Conservation (phyloP, 2,329 filamentous ascomycete genomes). For the Orbilia javanica region DNA sequence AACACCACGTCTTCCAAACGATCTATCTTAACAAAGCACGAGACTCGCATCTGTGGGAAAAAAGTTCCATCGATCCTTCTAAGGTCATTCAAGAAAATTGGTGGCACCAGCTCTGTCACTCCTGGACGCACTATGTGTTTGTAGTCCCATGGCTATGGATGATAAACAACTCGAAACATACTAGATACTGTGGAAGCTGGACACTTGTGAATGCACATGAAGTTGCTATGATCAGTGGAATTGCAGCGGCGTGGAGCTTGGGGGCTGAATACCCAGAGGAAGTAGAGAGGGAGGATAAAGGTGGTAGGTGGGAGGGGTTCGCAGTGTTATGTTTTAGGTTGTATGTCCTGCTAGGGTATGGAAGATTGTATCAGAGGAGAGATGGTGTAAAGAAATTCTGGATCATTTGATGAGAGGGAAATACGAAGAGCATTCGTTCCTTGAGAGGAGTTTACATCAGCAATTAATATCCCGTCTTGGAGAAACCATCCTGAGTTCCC, state of each 20-base stretch:
- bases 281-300: constrained; percentile 66
- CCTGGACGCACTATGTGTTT: constrained; percentile 74
- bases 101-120: constrained; percentile 77
- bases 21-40: constrained; percentile 74
- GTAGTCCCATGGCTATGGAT: constrained; percentile 80
- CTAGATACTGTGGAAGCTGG: constrained; percentile 76
- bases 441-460: too few species aligned
- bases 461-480: neutral
- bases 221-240: constrained; percentile 77
- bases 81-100: constrained; percentile 75
- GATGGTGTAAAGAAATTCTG: constrained; percentile 35
- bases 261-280: constrained; percentile 76
- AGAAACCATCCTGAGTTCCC: neutral
- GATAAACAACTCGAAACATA: constrained; percentile 75
- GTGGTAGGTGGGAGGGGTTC: constrained; percentile 68
- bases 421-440: too few species aligned
- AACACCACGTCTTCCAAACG: constrained; percentile 64
- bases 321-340: constrained; percentile 73
- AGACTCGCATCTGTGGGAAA: constrained; percentile 72
- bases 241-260: constrained; percentile 77
- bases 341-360: constrained; percentile 74
- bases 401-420: constrained; percentile 6
- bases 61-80: constrained; percentile 71
- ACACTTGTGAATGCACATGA: constrained; percentile 79
- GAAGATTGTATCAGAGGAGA: constrained; percentile 71